Evolutionary conservation across 768 basidiomycete species (phyloP).

Genomic region (Russula virescens): DNA sequence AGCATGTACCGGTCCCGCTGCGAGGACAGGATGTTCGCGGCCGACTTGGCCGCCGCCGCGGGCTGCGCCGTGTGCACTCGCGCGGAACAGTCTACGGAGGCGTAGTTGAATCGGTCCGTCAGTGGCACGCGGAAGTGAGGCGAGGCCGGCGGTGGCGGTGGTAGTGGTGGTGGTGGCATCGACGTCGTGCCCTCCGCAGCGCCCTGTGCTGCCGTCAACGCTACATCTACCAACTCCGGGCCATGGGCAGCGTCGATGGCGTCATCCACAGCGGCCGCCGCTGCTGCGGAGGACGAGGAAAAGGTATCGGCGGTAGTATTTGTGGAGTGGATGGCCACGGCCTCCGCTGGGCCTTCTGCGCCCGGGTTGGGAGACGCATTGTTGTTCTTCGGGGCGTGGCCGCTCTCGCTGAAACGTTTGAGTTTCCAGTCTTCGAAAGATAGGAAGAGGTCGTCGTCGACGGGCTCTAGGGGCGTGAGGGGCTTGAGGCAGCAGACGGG

Average conservation of each 20-base stretch:
- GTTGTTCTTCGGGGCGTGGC: conserved; percentile 30
- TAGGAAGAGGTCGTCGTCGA: conserved; percentile 60
- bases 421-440: conserved; percentile 90
- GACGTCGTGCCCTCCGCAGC: neutral
- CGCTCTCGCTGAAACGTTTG: conserved; percentile 45
- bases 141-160: conserved; percentile 29
- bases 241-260: no score
- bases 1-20: conserved; percentile 97
- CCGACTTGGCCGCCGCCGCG: conserved; percentile 69
- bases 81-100: conserved; percentile 87
- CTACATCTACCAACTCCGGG: neutral
- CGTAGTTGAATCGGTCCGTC: conserved; percentile 92
- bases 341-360: neutral
- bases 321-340: neutral
- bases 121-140: conserved; percentile 70
- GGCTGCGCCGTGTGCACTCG: conserved; percentile 82
- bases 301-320: neutral
- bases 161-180: neutral
- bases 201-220: neutral
- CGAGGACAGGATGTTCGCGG: conserved; percentile 76
- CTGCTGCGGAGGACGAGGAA: neutral
- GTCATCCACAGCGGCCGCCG: neutral
- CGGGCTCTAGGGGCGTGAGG: conserved; percentile 34
- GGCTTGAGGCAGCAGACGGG: conserved; percentile 69
- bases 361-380: neutral